These are phyloP conservation scores for Penicillium sp. DNA, from an alignment of 2,329 filamentous ascomycete genomes.

Conservation along the genomic window DNA sequence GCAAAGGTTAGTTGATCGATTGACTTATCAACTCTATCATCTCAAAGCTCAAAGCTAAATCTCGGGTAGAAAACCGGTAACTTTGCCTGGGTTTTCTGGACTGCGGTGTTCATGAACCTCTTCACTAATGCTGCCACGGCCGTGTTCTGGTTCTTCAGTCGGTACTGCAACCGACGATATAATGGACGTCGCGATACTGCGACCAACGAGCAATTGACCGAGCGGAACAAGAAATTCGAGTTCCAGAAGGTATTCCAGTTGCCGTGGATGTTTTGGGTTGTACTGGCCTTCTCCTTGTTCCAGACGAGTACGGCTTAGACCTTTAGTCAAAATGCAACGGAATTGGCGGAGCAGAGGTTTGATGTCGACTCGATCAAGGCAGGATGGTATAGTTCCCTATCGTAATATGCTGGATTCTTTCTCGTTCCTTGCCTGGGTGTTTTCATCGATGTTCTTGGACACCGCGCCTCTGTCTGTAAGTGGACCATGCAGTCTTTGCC, in stretches of 20 bases:
- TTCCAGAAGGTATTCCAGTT: slow-evolving; percentile 57
- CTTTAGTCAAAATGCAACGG: slow-evolving; percentile 61
- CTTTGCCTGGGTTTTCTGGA: slow-evolving; percentile 65
- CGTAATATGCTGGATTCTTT: slow-evolving; percentile 61
- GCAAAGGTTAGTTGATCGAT: slow-evolving; percentile 37
- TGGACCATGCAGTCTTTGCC: not conserved
- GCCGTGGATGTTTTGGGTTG: slow-evolving; percentile 62
- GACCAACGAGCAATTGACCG: slow-evolving; percentile 61
- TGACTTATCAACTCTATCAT: no score
- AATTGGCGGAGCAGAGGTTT: slow-evolving; percentile 62
- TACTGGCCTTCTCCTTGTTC: slow-evolving; percentile 59
- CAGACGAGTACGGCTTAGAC: slow-evolving; percentile 59
- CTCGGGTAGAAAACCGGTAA: slow-evolving; percentile 52
- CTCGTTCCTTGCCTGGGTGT: slow-evolving; percentile 58
- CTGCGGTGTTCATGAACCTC: slow-evolving; percentile 65
- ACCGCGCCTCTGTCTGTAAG: slow-evolving; percentile 51
- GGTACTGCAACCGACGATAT: slow-evolving; percentile 53
- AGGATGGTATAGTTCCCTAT: slow-evolving; percentile 61
- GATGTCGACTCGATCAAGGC: slow-evolving; percentile 56
- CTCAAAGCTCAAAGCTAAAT: slow-evolving; percentile 2
- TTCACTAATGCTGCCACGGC: slow-evolving; percentile 61
- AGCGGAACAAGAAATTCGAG: slow-evolving; percentile 61
- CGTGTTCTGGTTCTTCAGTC: slow-evolving; percentile 59
- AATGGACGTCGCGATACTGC: slow-evolving; percentile 54
- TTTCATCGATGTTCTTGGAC: slow-evolving; percentile 59